Evolutionary conservation across 306 rosid species (phyloP), one percentile per base, ranked within the genome.

Genomic region (Begonia loranthoides): DNA sequence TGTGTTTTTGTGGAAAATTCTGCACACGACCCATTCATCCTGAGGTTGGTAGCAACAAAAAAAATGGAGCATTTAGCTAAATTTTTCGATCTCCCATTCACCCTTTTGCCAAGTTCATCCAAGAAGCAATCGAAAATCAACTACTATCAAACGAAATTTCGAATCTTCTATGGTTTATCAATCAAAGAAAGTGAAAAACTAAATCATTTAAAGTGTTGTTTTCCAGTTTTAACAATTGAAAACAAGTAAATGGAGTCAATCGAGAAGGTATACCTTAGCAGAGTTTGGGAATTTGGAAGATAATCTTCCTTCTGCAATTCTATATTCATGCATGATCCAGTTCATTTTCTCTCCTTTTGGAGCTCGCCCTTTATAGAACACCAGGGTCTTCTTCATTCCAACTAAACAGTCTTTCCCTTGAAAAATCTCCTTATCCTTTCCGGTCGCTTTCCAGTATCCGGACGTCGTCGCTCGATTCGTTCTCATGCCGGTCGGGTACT

Each of bases 361-460:
- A 64, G 99, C 99, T 76, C 99, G 78, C 10, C 99, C 99, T 69
- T 13, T 73, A 49, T 90, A 90, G 71, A 90, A 90, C 15, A 86
- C 99, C 9, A 90, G 86, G 15, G 99, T 90, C 63, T 90, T 90
- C 79, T 90, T 90, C 99, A 90, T 86, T 21, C 99, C 99, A 13
- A 79, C 92, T 13, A 90, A 85, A 50, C 68, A 74, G 0, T 65
- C 61, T 60, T 73, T 82, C 4, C 80, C 80, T 61, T 72, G 76
- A 77, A 15, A 80, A 54, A 90, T 83, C 65, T 86, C 95, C 13
- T 63, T 76, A 13, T 90, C 99, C 60, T 90, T 90, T 4, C 99
- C 99, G 0, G 99, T 90, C 12, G 99, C 99, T 56, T 90, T 90
- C 99, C 99, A 90, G 52, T 90, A 90, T 0, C 99, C 99, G 0